Conservation (phyloP, 1,284 basidiomycete species). For the Sanghuangporus sanghuang region DNA sequence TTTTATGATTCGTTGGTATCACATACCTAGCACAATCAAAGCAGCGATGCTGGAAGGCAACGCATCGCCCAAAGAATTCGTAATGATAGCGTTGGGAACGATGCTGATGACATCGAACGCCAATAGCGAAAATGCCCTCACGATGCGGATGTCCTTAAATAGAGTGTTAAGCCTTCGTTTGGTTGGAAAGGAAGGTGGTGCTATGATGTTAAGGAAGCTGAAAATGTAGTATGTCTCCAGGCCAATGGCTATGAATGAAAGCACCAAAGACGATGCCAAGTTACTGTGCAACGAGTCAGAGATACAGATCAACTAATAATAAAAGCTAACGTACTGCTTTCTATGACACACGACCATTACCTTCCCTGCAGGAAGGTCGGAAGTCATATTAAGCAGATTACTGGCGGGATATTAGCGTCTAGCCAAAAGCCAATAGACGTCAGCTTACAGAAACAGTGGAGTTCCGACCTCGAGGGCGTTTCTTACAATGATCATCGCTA, state of each 20-base stretch:
- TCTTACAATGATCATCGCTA: constrained; percentile 40
- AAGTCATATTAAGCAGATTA: too few species aligned
- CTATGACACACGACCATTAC: constrained; percentile 29
- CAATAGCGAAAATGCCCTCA: constrained; percentile 36
- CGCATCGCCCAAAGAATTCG: constrained; percentile 39
- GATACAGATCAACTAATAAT: background rate
- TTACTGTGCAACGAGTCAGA: constrained; percentile 28
- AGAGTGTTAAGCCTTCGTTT: constrained; percentile 24
- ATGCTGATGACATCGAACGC: constrained; percentile 42
- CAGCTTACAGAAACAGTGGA: constrained; percentile 24
- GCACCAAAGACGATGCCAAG: constrained; percentile 36
- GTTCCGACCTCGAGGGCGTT: constrained; percentile 38
- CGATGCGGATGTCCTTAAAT: constrained; percentile 28
- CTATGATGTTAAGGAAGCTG: constrained; percentile 32
- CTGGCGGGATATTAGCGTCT: too few species aligned
- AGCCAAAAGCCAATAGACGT: background rate
- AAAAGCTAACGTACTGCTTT: constrained; percentile 31
- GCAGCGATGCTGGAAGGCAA: constrained; percentile 45
- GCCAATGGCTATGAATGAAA: constrained; percentile 36
- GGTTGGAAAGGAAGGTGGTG: constrained; percentile 25
- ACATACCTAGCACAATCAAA: constrained; percentile 36
- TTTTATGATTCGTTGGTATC: background rate
- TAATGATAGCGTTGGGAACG: constrained; percentile 35
- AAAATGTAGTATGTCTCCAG: constrained; percentile 39
- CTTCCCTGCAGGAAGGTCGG: too few species aligned